Base-by-base conservation (phyloP, 2,329 filamentous ascomycete species). In the Fonsecaea erecta region DNA sequence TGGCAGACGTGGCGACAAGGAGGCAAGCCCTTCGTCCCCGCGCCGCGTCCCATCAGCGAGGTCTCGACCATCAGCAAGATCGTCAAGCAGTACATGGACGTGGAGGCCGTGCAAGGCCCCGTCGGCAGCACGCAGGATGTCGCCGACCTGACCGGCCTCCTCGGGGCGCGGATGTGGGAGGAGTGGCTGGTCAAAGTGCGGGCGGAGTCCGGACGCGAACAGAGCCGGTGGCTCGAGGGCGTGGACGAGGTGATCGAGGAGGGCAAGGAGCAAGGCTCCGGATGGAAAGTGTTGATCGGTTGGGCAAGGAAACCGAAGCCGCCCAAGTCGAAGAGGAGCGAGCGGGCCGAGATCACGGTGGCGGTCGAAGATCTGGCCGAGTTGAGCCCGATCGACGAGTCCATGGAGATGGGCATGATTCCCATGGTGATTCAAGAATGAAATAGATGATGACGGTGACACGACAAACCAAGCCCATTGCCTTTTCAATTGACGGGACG, bases 151-250 rank as follows among this genome's bases (percentile, higher is more conserved):
- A 90, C 91, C 12, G 93, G 93, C 21, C 80, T 98, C 46, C 87
- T 94, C 0, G 95, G 92, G 3, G 89, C 90, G 28, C 95, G 93
- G 88, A 88, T 89, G 76, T 99, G 93, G 94, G 95, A 99, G 84
- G 90, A 92, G 76, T 99, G 95, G 95, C 85, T 98, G 77, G 80
- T 97, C 71, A 91, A 92, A 74, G 85, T 94, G 73, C 91, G 95
- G 80, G 86, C 89, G 79, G 93, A 97, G 81, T 95, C 64, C 28
- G 88, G 89, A 16, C 88, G 91, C 77, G 78, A 79, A 40, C 79
- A 83, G 68, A 77, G 78, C 66, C 77, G 75, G 59, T 76, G 83
- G 55, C 69, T 85, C 65, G 81, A 84, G 63, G 84, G 84, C 28
- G 81, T 88, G 18, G 82, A 84, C 21, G 80, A 81, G 67, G 81